Evolutionary conservation across 2,329 filamentous ascomycete genomes (phyloP).

Genomic region (Fusarium lyarnte): DNA sequence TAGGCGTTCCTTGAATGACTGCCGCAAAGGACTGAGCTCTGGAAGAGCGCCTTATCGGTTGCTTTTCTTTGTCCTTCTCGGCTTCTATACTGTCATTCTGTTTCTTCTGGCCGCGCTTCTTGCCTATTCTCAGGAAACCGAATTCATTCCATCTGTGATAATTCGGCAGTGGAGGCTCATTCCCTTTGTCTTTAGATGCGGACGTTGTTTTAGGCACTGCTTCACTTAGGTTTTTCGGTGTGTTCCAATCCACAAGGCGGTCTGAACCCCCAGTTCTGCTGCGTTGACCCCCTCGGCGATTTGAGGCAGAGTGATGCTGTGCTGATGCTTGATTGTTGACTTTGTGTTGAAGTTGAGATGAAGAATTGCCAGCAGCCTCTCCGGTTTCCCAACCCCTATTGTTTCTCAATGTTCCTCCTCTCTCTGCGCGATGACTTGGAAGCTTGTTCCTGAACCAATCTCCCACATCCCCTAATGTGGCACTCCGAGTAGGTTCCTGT

Average conservation of each 20-base stretch:
- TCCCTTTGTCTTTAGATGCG: not conserved
- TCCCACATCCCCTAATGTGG: conserved; percentile 42
- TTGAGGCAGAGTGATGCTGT: conserved; percentile 18
- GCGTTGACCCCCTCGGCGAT: conserved; percentile 20
- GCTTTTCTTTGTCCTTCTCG: not conserved
- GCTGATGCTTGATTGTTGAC: not conserved
- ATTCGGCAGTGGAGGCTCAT: not conserved
- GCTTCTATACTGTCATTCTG: not conserved
- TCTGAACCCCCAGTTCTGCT: conserved; percentile 44
- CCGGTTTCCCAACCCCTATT: conserved; percentile 44
- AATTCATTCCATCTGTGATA: conserved; percentile 33
- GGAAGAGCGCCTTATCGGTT: not conserved
- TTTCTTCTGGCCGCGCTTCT: not conserved
- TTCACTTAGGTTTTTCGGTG: conserved; percentile 43
- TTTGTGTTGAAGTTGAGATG: not conserved
- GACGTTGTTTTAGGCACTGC: not conserved
- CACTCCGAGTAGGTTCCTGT: conserved; percentile 9
- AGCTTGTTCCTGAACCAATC: conserved; percentile 58
- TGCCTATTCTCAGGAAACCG: conserved; percentile 4
- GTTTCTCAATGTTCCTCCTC: conserved; percentile 58
- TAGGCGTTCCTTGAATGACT: not conserved
- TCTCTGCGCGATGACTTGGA: conserved; percentile 60
- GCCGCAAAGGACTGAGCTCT: not conserved
- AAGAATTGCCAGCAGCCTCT: conserved; percentile 5
- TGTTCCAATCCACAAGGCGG: conserved; percentile 50